Base-by-base conservation (phyloP, 2,329 filamentous ascomycete species). In the Alternaria ethzedia region DNA sequence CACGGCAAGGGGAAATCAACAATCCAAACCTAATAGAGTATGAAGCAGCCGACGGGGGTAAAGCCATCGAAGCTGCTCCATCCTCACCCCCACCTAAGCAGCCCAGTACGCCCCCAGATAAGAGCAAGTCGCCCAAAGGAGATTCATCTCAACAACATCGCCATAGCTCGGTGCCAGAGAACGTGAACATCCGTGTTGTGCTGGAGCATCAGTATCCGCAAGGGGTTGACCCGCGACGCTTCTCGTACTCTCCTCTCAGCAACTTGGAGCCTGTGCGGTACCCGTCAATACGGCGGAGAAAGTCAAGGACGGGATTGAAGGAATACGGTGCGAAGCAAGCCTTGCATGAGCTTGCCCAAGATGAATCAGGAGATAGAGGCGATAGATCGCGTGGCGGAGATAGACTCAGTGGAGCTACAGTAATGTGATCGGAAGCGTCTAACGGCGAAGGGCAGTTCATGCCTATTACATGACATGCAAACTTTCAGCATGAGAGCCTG, bases 171-270 rank as follows among this genome's bases (percentile, higher is more conserved):
- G 67, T 66, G 8, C 72, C 72, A 3, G 73, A 75, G 12, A 73
- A 69, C 23, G 59, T 77, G 32, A 75, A 75, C 43, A 70, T 77
- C 9, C 72, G 70, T 15, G 72, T 77, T 13, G 66, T 74, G 20
- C 60, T 77, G 11, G 75, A 77, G 30, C 72, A 76, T 44, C 65
- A 57, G 23, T 63, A 61, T 54, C 65, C 68, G 21, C 66, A 54
- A 26, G 59, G 59, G 8, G 43, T 63, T 12, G 58, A 66, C n/a
- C 61, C 68, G 7, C 67, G 60, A 23, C 71, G 66, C 23, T 73
- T 70, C 50, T 74, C 72, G 9, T 67, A 64, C 12, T 71, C 72
- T 17, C 70, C 70, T 15, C 10, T 62, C 5, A 63, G 58, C 54
- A 61, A 58, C 26, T 60, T 63, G 28, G 68, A 72, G 20, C 64